Conservation (phyloP, 768 basidiomycete species). For the Clavaria fumosa region DNA sequence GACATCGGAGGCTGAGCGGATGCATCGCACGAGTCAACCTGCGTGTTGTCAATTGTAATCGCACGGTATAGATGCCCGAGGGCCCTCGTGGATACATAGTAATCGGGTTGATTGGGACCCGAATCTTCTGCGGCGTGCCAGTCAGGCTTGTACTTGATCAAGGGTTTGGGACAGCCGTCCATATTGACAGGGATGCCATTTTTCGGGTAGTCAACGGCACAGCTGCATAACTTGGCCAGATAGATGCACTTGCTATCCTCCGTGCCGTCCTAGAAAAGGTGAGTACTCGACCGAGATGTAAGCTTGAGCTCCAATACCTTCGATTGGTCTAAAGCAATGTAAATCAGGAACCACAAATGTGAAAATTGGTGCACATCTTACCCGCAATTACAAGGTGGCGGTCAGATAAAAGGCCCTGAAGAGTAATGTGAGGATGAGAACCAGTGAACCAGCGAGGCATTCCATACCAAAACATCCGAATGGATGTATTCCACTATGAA, state of each 20-base stretch:
- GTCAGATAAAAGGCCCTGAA: constrained; percentile 47
- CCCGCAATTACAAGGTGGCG: constrained; percentile 59
- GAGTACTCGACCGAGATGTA: not conserved
- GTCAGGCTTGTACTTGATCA: constrained; percentile 62
- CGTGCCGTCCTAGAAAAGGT: constrained; percentile 36
- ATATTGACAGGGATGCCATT: constrained; percentile 53
- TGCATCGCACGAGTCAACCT: constrained; percentile 12
- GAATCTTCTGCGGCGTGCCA: constrained; percentile 56
- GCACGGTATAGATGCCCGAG: constrained; percentile 59
- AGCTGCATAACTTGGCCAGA: constrained; percentile 47
- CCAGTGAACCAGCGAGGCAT: not conserved
- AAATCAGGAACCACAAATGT: constrained; percentile 1
- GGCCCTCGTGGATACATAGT: constrained; percentile 56
- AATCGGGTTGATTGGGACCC: constrained; percentile 39
- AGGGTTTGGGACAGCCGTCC: constrained; percentile 30
- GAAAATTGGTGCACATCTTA: constrained; percentile 15
- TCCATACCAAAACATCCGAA: constrained; percentile 58
- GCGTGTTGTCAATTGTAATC: constrained; percentile 31
- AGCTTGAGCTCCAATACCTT: constrained; percentile 24
- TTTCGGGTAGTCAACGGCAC: constrained; percentile 73
- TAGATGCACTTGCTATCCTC: constrained; percentile 37
- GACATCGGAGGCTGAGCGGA: constrained; percentile 11
- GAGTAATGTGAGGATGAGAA: constrained; percentile 4
- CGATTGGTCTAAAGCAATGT: constrained; percentile 44
- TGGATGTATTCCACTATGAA: constrained; percentile 77